A percentile compares a stretch with the other conserved stretches of the same genome.
Conservation (phyloP, 1,284 basidiomycete species). For the Rugosomyces carneus region DNA sequence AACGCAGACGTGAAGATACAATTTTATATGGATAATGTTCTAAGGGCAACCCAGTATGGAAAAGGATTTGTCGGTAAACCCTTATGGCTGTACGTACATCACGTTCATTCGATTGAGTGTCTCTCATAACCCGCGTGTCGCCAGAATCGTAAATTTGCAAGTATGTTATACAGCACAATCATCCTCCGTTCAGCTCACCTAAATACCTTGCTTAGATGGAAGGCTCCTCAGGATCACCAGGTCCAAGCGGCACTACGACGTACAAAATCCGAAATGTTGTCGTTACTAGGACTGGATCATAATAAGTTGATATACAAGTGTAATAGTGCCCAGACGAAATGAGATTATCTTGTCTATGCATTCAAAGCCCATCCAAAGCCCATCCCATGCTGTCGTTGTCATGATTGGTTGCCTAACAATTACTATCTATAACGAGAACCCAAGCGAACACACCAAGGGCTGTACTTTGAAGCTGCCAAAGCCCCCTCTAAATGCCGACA, state of each 20-base stretch:
- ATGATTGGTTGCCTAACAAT: no score
- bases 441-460: no score
- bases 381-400: no score
- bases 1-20: slow-evolving; percentile 32
- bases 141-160: slow-evolving; percentile 41
- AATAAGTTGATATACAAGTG: slow-evolving; percentile 1
- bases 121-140: not conserved
- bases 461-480: no score
- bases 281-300: slow-evolving; percentile 27
- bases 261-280: slow-evolving; percentile 33
- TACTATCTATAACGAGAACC: no score
- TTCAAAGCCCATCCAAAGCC: no score
- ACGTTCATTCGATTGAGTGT: not conserved
- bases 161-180: slow-evolving; percentile 14
- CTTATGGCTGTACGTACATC: slow-evolving; percentile 30
- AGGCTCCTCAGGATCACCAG: slow-evolving; percentile 38
- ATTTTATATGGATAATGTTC: slow-evolving; percentile 34
- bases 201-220: slow-evolving; percentile 30
- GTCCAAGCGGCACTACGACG: slow-evolving; percentile 31
- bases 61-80: slow-evolving; percentile 33
- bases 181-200: not conserved
- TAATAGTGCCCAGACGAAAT: no score
- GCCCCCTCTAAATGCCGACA: no score
- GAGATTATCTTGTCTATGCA: no score
- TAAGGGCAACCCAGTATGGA: slow-evolving; percentile 33